Evolutionary conservation across 108 stramenopile genomes (phyloP).

Genomic region (Pseudonitzschia pungens): DNA sequence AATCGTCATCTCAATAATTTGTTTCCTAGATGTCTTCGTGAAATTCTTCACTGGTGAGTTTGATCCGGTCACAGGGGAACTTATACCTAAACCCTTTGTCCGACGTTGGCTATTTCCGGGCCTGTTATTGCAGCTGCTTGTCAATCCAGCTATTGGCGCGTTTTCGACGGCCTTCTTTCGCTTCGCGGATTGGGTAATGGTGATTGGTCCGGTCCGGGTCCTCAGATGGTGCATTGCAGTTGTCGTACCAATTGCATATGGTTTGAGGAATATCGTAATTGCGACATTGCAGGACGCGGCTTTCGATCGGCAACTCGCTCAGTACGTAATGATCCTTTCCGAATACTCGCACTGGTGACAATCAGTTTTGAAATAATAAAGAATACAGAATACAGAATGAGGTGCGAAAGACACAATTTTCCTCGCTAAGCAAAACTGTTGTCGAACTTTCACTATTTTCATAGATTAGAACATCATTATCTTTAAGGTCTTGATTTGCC

Average conservation of each 20-base stretch:
- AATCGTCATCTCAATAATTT: slow-evolving; percentile 51
- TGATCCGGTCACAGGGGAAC: slow-evolving; percentile 44
- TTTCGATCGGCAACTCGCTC: neutral
- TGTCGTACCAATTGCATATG: slow-evolving; percentile 41
- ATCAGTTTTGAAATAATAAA: too few species aligned
- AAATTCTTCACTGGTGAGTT: slow-evolving; percentile 82
- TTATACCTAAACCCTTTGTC: slow-evolving; percentile 65
- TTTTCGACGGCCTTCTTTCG: slow-evolving; percentile 28
- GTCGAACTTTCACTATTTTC: too few species aligned
- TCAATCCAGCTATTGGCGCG: slow-evolving; percentile 70
- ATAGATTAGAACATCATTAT: too few species aligned
- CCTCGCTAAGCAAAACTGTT: too few species aligned
- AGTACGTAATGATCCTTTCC: slow-evolving; percentile 4
- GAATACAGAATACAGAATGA: too few species aligned
- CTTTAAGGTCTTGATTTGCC: too few species aligned
- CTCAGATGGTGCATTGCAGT: slow-evolving; percentile 40
- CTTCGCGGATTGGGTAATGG: slow-evolving; percentile 4
- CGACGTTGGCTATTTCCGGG: slow-evolving; percentile 74
- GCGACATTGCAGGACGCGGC: neutral
- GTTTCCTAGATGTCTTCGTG: slow-evolving; percentile 76
- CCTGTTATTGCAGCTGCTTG: slow-evolving; percentile 61
- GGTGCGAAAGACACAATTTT: too few species aligned
- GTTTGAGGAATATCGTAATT: slow-evolving; percentile 19
- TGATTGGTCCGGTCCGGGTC: slow-evolving; percentile 58
- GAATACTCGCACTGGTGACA: neutral